Conservation (phyloP, 2,329 filamentous ascomycete genomes). For the Colletotrichum spinosum region DNA sequence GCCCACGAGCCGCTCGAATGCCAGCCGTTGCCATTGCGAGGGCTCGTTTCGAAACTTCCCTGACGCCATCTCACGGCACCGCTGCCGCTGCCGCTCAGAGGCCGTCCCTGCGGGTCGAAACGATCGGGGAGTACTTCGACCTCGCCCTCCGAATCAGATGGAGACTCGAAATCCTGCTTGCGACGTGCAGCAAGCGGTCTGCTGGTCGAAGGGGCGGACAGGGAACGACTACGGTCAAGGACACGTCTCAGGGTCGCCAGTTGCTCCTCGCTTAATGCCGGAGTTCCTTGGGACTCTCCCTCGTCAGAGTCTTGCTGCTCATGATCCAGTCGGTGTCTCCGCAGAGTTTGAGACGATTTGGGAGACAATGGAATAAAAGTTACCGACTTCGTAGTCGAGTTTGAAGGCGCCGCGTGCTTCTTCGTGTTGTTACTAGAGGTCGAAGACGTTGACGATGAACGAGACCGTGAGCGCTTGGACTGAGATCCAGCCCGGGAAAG, state of each 20-base stretch:
- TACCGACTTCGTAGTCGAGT: slow-evolving; percentile 53
- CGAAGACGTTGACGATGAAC: slow-evolving; percentile 25
- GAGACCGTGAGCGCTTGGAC: slow-evolving; percentile 24
- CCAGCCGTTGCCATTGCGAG: slow-evolving; percentile 47
- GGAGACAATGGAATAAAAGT: slow-evolving; percentile 62
- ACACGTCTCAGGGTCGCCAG: slow-evolving; percentile 34
- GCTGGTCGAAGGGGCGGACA: slow-evolving; percentile 49
- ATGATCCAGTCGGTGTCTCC: slow-evolving; percentile 52
- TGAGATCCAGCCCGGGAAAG: slow-evolving; percentile 18
- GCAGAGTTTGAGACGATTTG: slow-evolving; percentile 59
- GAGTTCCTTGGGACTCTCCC: slow-evolving; percentile 11
- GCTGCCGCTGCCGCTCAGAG: slow-evolving; percentile 46
- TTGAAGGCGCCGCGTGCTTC: slow-evolving; percentile 29
- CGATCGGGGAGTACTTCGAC: slow-evolving; percentile 60
- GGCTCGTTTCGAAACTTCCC: slow-evolving; percentile 56
- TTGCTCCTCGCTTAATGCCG: slow-evolving; percentile 36
- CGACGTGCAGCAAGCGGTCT: slow-evolving; percentile 43
- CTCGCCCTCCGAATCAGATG: slow-evolving; percentile 48
- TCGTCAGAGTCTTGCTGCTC: slow-evolving; percentile 42
- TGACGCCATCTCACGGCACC: slow-evolving; percentile 45
- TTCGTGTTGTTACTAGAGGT: slow-evolving; percentile 26
- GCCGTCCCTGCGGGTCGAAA: slow-evolving; percentile 58
- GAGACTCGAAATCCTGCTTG: slow-evolving; percentile 36
- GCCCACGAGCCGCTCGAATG: slow-evolving; percentile 57
- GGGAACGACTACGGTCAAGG: slow-evolving; percentile 44